These are phyloP conservation scores for Alternaria hordeiaustralica DNA, from an alignment of 2,329 filamentous ascomycete species.

Conservation along the genomic window DNA sequence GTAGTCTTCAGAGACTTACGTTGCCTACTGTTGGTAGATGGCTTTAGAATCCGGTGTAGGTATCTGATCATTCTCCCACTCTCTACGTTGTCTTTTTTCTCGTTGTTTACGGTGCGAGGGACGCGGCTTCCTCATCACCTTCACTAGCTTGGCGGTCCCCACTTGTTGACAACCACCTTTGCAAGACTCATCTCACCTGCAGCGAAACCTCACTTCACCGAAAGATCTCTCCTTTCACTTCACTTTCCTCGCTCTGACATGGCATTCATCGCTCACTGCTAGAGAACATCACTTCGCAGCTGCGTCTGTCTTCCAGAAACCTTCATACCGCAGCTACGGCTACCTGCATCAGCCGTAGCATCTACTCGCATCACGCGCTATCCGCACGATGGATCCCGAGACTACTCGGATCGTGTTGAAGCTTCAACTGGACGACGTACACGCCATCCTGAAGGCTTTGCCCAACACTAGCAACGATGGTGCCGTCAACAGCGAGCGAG, in stretches of 20 bases:
- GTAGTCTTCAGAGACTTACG: background rate
- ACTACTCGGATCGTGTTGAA: conserved; percentile 12
- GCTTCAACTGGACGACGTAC: conserved; percentile 20
- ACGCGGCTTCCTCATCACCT: background rate
- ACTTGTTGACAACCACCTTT: too few relatives aligned
- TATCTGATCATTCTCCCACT: background rate
- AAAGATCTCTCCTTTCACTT: background rate
- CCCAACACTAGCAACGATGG: background rate
- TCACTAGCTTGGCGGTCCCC: background rate
- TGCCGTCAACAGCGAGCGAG: conserved; percentile 2
- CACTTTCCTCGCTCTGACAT: too few relatives aligned
- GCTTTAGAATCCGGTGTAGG: background rate
- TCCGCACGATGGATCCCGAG: background rate
- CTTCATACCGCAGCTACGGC: too few relatives aligned
- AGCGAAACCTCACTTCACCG: background rate
- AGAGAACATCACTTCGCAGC: too few relatives aligned
- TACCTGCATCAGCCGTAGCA: too few relatives aligned
- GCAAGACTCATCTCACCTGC: too few relatives aligned
- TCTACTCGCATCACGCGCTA: background rate
- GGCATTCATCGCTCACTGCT: background rate
- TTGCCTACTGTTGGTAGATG: background rate
- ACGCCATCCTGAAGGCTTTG: conserved; percentile 8
- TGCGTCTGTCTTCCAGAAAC: too few relatives aligned
- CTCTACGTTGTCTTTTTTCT: background rate
- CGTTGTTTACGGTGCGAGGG: background rate